Evolutionary conservation across 2,329 filamentous ascomycete genomes (phyloP).

Genomic region (Fusarium oxysporum): DNA sequence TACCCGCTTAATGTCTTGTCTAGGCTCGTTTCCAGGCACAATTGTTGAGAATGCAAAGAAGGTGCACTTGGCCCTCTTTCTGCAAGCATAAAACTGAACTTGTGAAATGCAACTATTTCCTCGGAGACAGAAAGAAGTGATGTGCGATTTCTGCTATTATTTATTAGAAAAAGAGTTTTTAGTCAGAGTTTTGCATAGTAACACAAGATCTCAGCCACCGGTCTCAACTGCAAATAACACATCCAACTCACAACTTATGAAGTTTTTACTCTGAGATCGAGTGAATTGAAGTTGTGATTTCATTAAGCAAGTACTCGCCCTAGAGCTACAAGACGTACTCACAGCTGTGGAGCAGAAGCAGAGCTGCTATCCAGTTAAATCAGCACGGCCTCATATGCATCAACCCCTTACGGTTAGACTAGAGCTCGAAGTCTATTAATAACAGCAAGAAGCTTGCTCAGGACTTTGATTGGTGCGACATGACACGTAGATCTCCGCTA

Average conservation of each 20-base stretch:
- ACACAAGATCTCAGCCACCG: too few relatives aligned
- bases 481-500: neutral
- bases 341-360: neutral
- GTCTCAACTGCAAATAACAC: too few relatives aligned
- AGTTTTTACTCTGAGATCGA: neutral
- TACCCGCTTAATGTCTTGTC: fast-evolving
- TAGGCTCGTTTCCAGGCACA: too few relatives aligned
- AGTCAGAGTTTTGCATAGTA: too few relatives aligned
- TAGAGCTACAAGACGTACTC: neutral
- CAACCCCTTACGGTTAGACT: fast-evolving
- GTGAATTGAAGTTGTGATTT: neutral
- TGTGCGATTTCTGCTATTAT: too few relatives aligned
- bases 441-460: too few relatives aligned
- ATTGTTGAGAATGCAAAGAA: fast-evolving
- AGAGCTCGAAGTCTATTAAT: neutral
- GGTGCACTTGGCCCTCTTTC: fast-evolving
- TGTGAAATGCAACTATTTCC: neutral
- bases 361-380: neutral
- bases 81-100: fast-evolving
- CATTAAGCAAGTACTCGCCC: neutral
- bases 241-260: too few relatives aligned
- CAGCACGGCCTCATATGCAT: fast-evolving
- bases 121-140: neutral
- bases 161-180: too few relatives aligned
- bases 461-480: neutral